Evolutionary conservation across 352 stramenopile genomes (phyloP).

Genomic region (Pythium brassicae): DNA sequence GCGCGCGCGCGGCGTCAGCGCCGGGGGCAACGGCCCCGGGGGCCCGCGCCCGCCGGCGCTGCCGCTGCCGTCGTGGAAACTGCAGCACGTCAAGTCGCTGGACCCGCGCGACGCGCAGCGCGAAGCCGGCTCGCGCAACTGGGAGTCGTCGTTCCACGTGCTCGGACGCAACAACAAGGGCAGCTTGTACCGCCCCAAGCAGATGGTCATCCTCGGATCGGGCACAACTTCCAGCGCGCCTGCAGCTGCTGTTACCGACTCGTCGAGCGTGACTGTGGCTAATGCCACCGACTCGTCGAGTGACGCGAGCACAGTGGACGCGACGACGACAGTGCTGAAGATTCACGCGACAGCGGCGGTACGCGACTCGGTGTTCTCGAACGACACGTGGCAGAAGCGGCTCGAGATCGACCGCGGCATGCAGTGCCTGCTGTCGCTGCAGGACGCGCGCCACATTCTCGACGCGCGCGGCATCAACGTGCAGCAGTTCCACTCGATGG

Average conservation of each 20-base stretch:
- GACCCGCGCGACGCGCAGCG: constrained; percentile 55
- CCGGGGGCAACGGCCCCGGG: constrained; percentile 19
- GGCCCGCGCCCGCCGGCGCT: constrained; percentile 23
- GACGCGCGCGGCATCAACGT: constrained; percentile 82
- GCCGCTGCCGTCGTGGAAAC: constrained; percentile 76
- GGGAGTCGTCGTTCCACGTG: constrained; percentile 69
- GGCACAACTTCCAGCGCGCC: too few species aligned
- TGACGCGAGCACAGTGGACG: neutral
- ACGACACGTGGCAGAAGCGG: constrained; percentile 68
- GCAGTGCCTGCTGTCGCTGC: constrained; percentile 71
- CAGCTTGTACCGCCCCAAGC: constrained; percentile 75
- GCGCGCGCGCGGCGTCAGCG: constrained; percentile 29
- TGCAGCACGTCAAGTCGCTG: constrained; percentile 80
- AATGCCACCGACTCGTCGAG: constrained; percentile 2
- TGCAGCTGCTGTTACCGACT: too few species aligned
- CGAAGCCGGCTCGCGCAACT: constrained; percentile 64
- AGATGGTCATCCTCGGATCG: constrained; percentile 45
- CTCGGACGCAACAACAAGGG: constrained; percentile 75
- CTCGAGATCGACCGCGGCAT: constrained; percentile 70
- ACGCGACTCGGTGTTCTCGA: constrained; percentile 64
- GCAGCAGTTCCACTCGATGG: constrained; percentile 82
- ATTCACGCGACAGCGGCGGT: constrained; percentile 49
- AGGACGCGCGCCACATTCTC: constrained; percentile 78
- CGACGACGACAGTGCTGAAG: constrained; percentile 45
- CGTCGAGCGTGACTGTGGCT: constrained; percentile 5